Conservation (phyloP, 2,329 filamentous ascomycete species). For the Scleromitrula shiraiana region DNA sequence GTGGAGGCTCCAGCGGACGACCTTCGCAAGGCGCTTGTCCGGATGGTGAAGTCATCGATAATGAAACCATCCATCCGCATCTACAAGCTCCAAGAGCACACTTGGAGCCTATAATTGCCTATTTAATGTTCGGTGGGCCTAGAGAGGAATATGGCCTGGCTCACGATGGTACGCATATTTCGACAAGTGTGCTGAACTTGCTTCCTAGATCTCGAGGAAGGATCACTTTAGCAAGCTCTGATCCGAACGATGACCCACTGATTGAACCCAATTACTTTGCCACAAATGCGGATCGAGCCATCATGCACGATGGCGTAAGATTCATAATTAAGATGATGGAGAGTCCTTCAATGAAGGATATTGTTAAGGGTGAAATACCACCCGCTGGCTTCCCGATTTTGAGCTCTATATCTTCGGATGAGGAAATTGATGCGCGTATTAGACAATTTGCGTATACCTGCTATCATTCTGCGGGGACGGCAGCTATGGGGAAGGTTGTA, state of each 20-base stretch:
- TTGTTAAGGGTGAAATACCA: conserved; percentile 4
- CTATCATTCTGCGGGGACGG: conserved; percentile 49
- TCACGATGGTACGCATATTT: conserved; percentile 13
- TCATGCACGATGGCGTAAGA: conserved; percentile 8
- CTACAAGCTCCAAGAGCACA: not conserved
- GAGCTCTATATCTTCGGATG: conserved; percentile 35
- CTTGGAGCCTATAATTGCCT: not conserved
- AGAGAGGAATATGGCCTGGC: conserved; percentile 4
- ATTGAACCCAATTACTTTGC: conserved; percentile 15
- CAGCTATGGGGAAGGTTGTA: conserved; percentile 41
- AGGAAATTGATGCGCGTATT: conserved; percentile 39
- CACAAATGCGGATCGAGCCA: conserved; percentile 12
- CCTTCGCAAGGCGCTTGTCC: not conserved
- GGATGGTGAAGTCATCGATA: not conserved
- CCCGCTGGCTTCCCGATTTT: conserved; percentile 27
- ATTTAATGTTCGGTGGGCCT: not conserved
- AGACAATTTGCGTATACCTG: conserved; percentile 21
- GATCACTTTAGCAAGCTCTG: conserved; percentile 5
- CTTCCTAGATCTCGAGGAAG: conserved; percentile 14
- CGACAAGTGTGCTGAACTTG: not conserved
- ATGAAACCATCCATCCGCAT: not conserved
- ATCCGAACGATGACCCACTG: conserved; percentile 3
- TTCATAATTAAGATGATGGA: not conserved
- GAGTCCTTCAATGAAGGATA: not conserved
- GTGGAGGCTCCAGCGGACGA: not conserved